These are phyloP conservation scores for Tephrocybe sp. DNA, from an alignment of 768 basidiomycete genomes.

Conservation along the genomic window DNA sequence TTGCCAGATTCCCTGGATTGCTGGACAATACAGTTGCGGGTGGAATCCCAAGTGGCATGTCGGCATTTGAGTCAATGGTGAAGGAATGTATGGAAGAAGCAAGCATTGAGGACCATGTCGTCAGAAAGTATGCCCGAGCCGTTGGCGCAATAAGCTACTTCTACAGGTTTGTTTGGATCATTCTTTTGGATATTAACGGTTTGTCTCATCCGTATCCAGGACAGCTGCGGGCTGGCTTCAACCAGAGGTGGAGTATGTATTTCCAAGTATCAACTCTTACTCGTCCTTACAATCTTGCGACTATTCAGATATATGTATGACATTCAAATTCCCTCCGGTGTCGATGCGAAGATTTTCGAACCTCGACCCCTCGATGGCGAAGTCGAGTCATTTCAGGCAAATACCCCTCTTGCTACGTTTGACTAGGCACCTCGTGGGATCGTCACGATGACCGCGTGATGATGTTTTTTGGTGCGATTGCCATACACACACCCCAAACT, in stretches of 20 bases:
- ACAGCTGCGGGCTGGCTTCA: slow-evolving; percentile 76
- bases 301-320: slow-evolving; percentile 77
- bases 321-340: slow-evolving; percentile 58
- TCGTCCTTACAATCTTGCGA: background rate
- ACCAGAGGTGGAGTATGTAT: slow-evolving; percentile 76
- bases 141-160: slow-evolving; percentile 83
- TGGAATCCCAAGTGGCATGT: slow-evolving; percentile 81
- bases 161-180: slow-evolving; percentile 45
- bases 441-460: too few species aligned
- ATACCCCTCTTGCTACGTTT: too few species aligned
- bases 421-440: too few species aligned
- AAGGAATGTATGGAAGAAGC: slow-evolving; percentile 97
- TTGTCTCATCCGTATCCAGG: slow-evolving; percentile 27
- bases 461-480: too few species aligned
- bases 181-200: background rate
- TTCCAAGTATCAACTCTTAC: background rate
- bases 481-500: too few species aligned
- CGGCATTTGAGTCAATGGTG: slow-evolving; percentile 68
- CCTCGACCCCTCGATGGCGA: slow-evolving; percentile 88
- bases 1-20: slow-evolving; percentile 50
- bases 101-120: slow-evolving; percentile 65
- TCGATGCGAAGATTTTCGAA: slow-evolving; percentile 46
- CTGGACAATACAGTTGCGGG: slow-evolving; percentile 93
- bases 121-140: slow-evolving; percentile 53
- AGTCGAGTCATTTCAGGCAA: slow-evolving; percentile 91